Percentiles rank a stretch among this genome's conserved stretches.
Conservation (phyloP, 768 basidiomycete species). For the Russula sp. region DNA sequence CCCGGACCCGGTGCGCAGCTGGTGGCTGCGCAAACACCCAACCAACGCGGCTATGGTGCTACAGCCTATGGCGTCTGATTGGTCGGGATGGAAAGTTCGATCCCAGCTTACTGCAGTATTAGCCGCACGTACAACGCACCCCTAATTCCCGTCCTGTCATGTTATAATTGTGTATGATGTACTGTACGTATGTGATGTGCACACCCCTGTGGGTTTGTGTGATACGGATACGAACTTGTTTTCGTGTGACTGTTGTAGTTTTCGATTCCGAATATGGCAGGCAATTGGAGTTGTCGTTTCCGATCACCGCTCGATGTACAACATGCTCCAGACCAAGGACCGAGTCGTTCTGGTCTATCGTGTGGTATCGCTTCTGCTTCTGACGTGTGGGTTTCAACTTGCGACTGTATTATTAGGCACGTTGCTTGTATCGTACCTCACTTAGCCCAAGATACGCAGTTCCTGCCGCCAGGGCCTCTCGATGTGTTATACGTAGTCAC, state of each 20-base stretch:
- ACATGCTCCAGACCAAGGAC: not conserved
- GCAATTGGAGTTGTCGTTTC: not conserved
- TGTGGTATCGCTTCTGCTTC: not conserved
- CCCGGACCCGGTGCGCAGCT: not conserved
- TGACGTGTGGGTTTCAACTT: not conserved
- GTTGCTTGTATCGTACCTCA: not conserved
- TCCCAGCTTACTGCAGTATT: too few species aligned
- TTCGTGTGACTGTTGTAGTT: not conserved
- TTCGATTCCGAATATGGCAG: not conserved
- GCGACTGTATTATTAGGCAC: not conserved
- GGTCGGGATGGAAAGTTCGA: not conserved
- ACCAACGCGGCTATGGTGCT: conserved; percentile 12
- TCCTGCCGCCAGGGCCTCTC: not conserved
- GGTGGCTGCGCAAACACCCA: conserved; percentile 1
- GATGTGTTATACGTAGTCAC: too few species aligned
- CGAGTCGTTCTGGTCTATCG: not conserved
- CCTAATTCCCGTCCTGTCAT: not conserved
- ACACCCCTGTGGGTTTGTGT: not conserved
- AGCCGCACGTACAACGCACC: not conserved
- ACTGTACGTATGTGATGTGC: not conserved
- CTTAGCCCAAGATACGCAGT: not conserved
- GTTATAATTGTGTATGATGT: not conserved
- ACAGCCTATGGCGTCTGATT: not conserved
- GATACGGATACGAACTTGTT: not conserved
- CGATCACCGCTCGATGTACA: not conserved